Percentiles rank a stretch among this genome's conserved stretches.
Evolutionary conservation across 495 filamentous ascomycete genomes (phyloP).

Genomic region (Hamigera avellanea): DNA sequence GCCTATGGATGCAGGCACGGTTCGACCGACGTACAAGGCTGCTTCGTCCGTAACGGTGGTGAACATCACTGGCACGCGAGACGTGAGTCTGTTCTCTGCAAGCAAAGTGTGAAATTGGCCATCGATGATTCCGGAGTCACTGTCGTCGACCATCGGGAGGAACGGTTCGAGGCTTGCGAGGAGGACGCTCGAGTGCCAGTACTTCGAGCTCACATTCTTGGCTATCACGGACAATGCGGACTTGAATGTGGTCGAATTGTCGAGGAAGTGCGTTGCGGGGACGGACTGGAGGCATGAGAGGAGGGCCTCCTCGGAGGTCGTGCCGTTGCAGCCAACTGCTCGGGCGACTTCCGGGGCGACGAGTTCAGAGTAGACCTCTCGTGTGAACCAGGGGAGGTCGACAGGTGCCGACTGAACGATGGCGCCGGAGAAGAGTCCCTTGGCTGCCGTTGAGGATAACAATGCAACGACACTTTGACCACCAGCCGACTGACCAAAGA

Average conservation of each 20-base stretch:
- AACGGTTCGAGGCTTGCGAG: constrained; percentile 17
- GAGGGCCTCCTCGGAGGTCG: constrained; percentile 5
- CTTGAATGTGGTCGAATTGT: constrained; percentile 14
- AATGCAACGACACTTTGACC: constrained; percentile 42
- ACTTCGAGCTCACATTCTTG: constrained; percentile 4
- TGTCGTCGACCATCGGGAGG: constrained; percentile 18
- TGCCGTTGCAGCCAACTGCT: constrained; percentile 15
- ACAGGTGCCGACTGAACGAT: constrained; percentile 17
- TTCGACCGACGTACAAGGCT: too few species aligned
- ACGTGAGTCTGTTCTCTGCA: constrained; percentile 6
- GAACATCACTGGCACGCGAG: constrained; percentile 20
- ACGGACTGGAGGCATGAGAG: constrained; percentile 15
- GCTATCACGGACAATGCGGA: constrained; percentile 3
- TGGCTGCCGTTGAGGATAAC: constrained; percentile 23
- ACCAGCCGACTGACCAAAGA: constrained; percentile 45
- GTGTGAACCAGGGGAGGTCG: constrained; percentile 19
- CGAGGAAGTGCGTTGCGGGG: constrained; percentile 13
- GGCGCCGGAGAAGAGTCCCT: constrained; percentile 20
- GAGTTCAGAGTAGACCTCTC: constrained; percentile 11
- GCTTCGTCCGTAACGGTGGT: too few species aligned
- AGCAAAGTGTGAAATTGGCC: constrained; percentile 20
- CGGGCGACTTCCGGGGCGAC: constrained; percentile 11
- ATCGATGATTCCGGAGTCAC: constrained; percentile 14
- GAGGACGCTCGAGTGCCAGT: constrained; percentile 11
- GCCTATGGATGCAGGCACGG: too few species aligned